A percentile compares a stretch with the other conserved stretches of the same genome.
phyloP scores from a whole-genome alignment of 2,329 filamentous ascomycete species.

The Myriosclerotinia duriaeana region DNA sequence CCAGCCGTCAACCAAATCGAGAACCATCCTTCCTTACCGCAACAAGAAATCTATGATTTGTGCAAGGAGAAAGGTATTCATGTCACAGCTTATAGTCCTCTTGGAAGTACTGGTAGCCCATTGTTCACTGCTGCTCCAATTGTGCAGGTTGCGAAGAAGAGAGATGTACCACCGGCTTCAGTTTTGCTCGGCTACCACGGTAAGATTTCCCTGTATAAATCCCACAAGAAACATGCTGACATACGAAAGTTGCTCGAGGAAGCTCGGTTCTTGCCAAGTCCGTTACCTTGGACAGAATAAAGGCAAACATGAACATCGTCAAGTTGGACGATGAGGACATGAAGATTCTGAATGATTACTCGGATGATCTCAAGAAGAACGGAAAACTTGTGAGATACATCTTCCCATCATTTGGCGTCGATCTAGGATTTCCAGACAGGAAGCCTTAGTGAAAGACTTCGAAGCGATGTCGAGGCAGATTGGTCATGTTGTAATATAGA shows the following conservation, averaged over 20 bases:
- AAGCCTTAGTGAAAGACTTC: neutral
- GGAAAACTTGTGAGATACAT: conserved; percentile 61
- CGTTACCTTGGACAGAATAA: conserved; percentile 65
- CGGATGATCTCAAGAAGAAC: conserved; percentile 48
- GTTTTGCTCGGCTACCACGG: conserved; percentile 72
- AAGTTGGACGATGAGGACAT: conserved; percentile 64
- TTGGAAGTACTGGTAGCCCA: conserved; percentile 42
- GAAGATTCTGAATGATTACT: conserved; percentile 56
- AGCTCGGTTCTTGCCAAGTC: conserved; percentile 73
- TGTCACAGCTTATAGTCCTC: conserved; percentile 52
- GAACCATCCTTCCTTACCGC: conserved; percentile 57
- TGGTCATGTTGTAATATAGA: too few relatives aligned
- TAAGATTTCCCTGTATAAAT: conserved; percentile 44
- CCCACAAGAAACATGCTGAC: neutral
- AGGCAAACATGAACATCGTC: conserved; percentile 67
- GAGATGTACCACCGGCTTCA: conserved; percentile 58
- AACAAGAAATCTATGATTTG: conserved; percentile 52
- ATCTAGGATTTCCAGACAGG: conserved; percentile 69
- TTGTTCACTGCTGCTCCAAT: conserved; percentile 60
- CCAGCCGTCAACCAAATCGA: conserved; percentile 62
- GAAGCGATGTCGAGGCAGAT: neutral
- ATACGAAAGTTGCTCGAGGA: conserved; percentile 60
- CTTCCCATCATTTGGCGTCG: conserved; percentile 66
- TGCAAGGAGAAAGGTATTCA: conserved; percentile 52
- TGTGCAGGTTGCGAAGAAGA: conserved; percentile 64